Conservation (phyloP, 2,329 filamentous ascomycete species). For the Chaetothyriales sp. region DNA sequence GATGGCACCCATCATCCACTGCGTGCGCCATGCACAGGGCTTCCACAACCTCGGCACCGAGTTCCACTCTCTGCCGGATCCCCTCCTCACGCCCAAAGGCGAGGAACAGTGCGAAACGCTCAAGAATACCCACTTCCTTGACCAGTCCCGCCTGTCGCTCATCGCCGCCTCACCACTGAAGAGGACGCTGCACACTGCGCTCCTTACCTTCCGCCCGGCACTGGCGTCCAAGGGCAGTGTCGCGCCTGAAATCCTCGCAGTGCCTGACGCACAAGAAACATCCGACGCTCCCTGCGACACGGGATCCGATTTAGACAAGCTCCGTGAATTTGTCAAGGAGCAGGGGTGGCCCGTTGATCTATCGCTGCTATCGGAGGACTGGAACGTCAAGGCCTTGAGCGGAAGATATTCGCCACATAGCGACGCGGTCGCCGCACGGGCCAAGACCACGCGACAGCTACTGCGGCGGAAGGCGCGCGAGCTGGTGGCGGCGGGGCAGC, state of each 20-base stretch:
- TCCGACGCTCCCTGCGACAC: slow-evolving; percentile 62
- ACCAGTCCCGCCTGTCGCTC: slow-evolving; percentile 39
- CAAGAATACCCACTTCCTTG: slow-evolving; percentile 40
- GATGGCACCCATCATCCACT: slow-evolving; percentile 15
- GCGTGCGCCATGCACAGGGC: slow-evolving; percentile 39
- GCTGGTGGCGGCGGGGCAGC: slow-evolving; percentile 42
- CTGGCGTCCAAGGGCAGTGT: slow-evolving; percentile 26
- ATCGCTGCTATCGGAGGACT: slow-evolving; percentile 46
- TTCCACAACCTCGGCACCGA: slow-evolving; percentile 62
- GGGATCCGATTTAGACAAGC: slow-evolving; percentile 44
- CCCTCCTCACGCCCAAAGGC: slow-evolving; percentile 62
- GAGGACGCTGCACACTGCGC: slow-evolving; percentile 66
- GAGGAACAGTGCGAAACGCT: slow-evolving; percentile 59
- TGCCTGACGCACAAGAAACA: slow-evolving; percentile 70
- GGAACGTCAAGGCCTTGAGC: slow-evolving; percentile 52
- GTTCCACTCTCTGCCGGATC: slow-evolving; percentile 64
- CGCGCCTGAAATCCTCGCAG: slow-evolving; percentile 42
- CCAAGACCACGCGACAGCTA: slow-evolving; percentile 46
- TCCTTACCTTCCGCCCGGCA: slow-evolving; percentile 51
- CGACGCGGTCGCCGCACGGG: slow-evolving; percentile 46
- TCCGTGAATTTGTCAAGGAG: slow-evolving; percentile 48
- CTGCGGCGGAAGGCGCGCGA: slow-evolving; percentile 44
- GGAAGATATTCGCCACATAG: slow-evolving; percentile 33
- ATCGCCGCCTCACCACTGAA: slow-evolving; percentile 64
- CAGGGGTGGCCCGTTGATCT: slow-evolving; percentile 48